Percentiles rank a stretch among this genome's conserved stretches.
These are phyloP conservation scores for Fusarium pseudonygamai DNA, from an alignment of 2,329 filamentous ascomycete genomes.

Conservation along the genomic window DNA sequence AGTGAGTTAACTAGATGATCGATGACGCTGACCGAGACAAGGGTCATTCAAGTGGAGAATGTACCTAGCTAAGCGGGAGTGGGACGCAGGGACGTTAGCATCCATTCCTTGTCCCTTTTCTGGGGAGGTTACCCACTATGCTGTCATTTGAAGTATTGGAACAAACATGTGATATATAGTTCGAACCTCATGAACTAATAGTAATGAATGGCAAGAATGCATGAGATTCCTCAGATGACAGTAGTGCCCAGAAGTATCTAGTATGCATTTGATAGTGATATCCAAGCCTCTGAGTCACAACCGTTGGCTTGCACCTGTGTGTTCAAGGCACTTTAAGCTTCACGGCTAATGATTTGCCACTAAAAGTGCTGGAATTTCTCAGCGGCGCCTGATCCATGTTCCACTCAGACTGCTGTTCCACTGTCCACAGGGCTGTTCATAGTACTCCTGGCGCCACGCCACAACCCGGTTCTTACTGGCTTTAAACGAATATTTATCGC, in stretches of 20 bases:
- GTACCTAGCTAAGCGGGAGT: conserved; percentile 21
- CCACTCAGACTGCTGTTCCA: neutral
- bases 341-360: conserved; percentile 25
- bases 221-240: neutral
- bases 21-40: conserved; percentile 32
- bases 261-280: neutral
- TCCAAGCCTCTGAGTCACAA: conserved; percentile 4
- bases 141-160: conserved; percentile 21
- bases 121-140: conserved; percentile 31
- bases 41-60: conserved; percentile 29
- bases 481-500: conserved; percentile 38
- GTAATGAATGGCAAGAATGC: neutral
- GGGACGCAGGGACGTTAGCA: conserved; percentile 26
- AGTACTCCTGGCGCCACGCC: conserved; percentile 31
- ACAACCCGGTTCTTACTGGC: conserved; percentile 33
- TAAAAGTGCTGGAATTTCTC: conserved; percentile 34
- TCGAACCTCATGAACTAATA: neutral
- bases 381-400: conserved; percentile 24
- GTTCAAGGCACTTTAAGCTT: conserved; percentile 16
- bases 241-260: neutral
- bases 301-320: conserved; percentile 12
- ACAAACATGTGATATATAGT: conserved; percentile 19
- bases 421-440: conserved; percentile 31
- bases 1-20: conserved; percentile 35
- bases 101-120: conserved; percentile 31